These are phyloP conservation scores for Tolypocladium nubicola DNA, from an alignment of 2,329 filamentous ascomycete species.

Conservation along the genomic window DNA sequence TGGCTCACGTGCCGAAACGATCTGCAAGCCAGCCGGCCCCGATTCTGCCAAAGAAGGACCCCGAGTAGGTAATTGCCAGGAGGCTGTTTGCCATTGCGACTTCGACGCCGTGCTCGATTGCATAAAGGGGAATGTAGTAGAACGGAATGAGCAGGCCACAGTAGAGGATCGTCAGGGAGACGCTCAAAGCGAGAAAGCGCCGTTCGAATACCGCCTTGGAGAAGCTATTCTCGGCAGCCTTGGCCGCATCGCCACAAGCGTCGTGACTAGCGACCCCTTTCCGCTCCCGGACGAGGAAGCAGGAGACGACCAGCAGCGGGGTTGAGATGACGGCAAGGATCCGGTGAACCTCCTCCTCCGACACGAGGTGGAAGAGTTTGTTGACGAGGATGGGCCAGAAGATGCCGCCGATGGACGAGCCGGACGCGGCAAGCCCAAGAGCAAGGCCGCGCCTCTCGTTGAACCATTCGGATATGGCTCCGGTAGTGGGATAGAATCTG, in stretches of 20 bases:
- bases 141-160: slow-evolving; percentile 19
- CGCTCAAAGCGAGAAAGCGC: slow-evolving; percentile 11
- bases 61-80: slow-evolving; percentile 50
- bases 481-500: slow-evolving; percentile 19
- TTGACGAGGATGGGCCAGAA: slow-evolving; percentile 17
- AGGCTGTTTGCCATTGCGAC: slow-evolving; percentile 46
- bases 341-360: slow-evolving; percentile 9
- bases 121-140: slow-evolving; percentile 35
- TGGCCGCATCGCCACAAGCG: slow-evolving; percentile 3
- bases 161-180: slow-evolving; percentile 15
- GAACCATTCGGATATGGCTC: slow-evolving; percentile 21
- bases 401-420: slow-evolving; percentile 19
- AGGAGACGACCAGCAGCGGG: slow-evolving; percentile 13
- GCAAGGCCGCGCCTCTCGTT: slow-evolving; percentile 17
- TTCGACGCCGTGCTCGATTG: slow-evolving; percentile 33
- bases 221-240: slow-evolving; percentile 4
- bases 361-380: slow-evolving; percentile 5
- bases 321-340: slow-evolving; percentile 12
- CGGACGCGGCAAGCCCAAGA: slow-evolving; percentile 18
- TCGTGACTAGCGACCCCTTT: slow-evolving; percentile 6
- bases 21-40: slow-evolving; percentile 41
- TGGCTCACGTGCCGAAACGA: slow-evolving; percentile 28
- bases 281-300: slow-evolving; percentile 17
- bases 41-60: slow-evolving; percentile 42
- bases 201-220: slow-evolving; percentile 16